These are phyloP conservation scores for Dipodascus geniculatus DNA, from an alignment of 805 yeast genomes.

Conservation along the genomic window DNA sequence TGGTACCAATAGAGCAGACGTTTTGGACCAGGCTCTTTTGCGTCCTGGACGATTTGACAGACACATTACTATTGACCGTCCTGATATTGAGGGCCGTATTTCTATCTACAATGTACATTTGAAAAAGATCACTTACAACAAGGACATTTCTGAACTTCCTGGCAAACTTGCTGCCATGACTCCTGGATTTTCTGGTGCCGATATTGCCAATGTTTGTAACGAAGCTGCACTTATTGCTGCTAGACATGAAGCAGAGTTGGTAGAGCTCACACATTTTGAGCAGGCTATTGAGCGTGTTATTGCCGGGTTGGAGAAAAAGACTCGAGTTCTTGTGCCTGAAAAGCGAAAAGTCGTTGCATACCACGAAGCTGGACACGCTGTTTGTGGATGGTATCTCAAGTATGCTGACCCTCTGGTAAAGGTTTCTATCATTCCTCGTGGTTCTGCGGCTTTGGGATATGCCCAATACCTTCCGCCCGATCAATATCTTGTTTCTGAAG, in stretches of 20 bases:
- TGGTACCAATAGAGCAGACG: conserved; percentile 90
- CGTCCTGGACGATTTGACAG: conserved; percentile 95
- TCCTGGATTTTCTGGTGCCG: conserved; percentile 95
- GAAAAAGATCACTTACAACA: conserved; percentile 36
- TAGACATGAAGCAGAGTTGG: conserved; percentile 50
- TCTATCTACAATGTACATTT: conserved; percentile 78
- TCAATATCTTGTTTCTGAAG: conserved; percentile 62
- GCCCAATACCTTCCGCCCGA: conserved; percentile 92
- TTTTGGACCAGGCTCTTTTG: conserved; percentile 76
- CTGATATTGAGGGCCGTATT: conserved; percentile 82
- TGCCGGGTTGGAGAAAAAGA: conserved; percentile 86
- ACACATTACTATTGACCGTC: conserved; percentile 75
- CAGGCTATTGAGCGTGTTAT: conserved; percentile 88
- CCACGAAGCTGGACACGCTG: conserved; percentile 96
- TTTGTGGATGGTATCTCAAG: conserved; percentile 85
- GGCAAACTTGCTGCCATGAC: conserved; percentile 86
- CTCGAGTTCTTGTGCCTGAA: conserved; percentile 63
- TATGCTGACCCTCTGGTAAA: conserved; percentile 84
- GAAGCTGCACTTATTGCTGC: conserved; percentile 94
- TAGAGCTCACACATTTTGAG: conserved; percentile 67
- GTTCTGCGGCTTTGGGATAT: conserved; percentile 91
- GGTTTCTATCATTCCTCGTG: conserved; percentile 91
- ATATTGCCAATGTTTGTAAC: conserved; percentile 87
- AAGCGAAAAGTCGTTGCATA: conserved; percentile 83
- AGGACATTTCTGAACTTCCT: conserved; percentile 42